Base-by-base conservation (phyloP, 2,329 filamentous ascomycete species). In the Bipolaris oryzae region DNA sequence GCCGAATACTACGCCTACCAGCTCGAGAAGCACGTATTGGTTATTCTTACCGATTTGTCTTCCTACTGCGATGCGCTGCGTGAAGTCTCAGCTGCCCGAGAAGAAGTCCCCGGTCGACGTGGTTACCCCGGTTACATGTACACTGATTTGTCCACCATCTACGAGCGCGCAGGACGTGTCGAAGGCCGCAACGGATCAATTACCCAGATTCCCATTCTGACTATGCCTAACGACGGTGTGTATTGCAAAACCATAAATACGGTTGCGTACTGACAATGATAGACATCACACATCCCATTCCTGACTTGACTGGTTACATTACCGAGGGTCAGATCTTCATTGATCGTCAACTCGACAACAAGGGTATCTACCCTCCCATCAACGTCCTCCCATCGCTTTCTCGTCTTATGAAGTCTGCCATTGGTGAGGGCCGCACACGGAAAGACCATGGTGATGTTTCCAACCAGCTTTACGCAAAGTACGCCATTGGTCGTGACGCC, bases 121-220 rank as follows among this genome's bases (percentile, higher is more conserved):
- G 95, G 95, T 86, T 99, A 95, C 83, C 95, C 95, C 51, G 95
- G 95, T 91, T 99, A 99, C 86, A 99, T 99, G 95, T 99, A 99
- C 85, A 99, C 95, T 69, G 96, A 99, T 87, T 90, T 99, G 88
- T 97, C 95, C 58, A 99, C 95, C 75, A 97, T 99, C 73, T 99
- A 99, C 84, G 95, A 99, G 82, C 93, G 95, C 82, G 95, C 95
- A 69, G 95, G 95, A 74, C 95, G 95, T 90, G 95, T 99, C 48
- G 84, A 92, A 74, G 96, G 96, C 70, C 91, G 96, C 70, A 97
- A 98, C 74, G 95, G 96, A 59, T 99, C 95, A 71, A 99, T 99
- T 72, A 99, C 96, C 18, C 95, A 99, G 81, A 97, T 99, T 72
- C 95, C 95, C 58, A 99, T 99, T 77, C 79, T 99, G 80, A 97